These are phyloP conservation scores for Xylaria arbuscula DNA, from an alignment of 2,329 filamentous ascomycete species.

Conservation along the genomic window DNA sequence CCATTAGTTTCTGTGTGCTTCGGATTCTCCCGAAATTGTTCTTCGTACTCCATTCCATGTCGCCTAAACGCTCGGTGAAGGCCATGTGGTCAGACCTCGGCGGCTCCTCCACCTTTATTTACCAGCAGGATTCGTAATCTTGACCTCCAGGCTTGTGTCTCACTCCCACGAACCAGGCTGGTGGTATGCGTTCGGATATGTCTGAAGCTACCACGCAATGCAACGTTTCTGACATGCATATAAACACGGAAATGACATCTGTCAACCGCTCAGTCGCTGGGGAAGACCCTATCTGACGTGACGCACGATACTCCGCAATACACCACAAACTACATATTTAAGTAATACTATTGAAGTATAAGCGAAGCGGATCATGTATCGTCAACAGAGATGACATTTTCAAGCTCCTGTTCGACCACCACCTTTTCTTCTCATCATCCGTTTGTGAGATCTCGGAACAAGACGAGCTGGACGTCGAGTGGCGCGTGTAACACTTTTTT, in stretches of 20 bases:
- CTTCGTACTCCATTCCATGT: slow-evolving; percentile 9
- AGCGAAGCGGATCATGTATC: slow-evolving; percentile 6
- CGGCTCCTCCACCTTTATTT: neutral
- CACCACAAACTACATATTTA: slow-evolving; percentile 20
- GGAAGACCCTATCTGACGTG: slow-evolving; percentile 21
- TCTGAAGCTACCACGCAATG: slow-evolving; percentile 22
- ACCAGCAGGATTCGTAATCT: neutral
- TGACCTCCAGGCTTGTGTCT: neutral
- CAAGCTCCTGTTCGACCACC: slow-evolving; percentile 3
- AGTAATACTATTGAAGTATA: slow-evolving; percentile 2
- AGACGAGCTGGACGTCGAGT: slow-evolving; percentile 14
- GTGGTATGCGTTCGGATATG: slow-evolving; percentile 33
- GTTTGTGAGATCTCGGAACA: slow-evolving; percentile 32
- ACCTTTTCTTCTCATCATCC: slow-evolving; percentile 4
- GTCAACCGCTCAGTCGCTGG: slow-evolving; percentile 25
- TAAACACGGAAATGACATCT: slow-evolving; percentile 23
- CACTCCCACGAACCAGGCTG: slow-evolving; percentile 32
- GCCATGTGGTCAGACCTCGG: slow-evolving; percentile 2
- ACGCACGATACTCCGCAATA: slow-evolving; percentile 22
- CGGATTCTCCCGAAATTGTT: slow-evolving; percentile 37
- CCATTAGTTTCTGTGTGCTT: slow-evolving; percentile 12
- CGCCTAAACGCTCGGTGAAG: slow-evolving; percentile 3
- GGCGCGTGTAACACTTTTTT: slow-evolving; percentile 26
- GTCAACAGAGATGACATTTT: slow-evolving; percentile 2
- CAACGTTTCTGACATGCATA: slow-evolving; percentile 37